Evolutionary conservation across 208 protist species (phyloP), one percentile per base, ranked within the genome.

Genomic region (Strigomonas oncopelti): DNA sequence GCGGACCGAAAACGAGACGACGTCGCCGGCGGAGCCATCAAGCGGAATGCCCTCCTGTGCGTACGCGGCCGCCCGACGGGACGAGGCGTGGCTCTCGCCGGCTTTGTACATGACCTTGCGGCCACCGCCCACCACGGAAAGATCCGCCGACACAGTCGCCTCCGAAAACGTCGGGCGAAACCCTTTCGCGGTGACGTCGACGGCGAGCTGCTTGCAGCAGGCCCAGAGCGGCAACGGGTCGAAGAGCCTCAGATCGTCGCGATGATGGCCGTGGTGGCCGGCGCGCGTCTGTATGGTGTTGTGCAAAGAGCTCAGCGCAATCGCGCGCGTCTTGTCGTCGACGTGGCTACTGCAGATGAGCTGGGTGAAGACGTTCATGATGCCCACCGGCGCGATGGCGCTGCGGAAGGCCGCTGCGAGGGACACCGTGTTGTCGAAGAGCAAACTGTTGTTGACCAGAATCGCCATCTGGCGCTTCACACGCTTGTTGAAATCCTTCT

Each of bases 1-100:
- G 28, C 85, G 79, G 29, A 84, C 80, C 32, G 85, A 87, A 59
- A 91, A 88, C 16, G 80, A 80, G 0, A 94, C 80, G n/a, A 78
- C 57, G 18, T 94, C 82, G 9, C 84, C 80, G n/a, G 73, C 24
- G 16, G 72, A 83, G 59, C 83, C 84, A 42, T 86, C 76, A 25
- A 94, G 53, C 20, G 73, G 71, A 55, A 93, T 91, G 13, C 83
- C 85, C 31, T 82, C 77, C 27, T 69, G 74, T 11, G 85, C 84
- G 80, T 80, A 85, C 42, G 61, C 78, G 0, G 58, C 71, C 51
- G 73, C 74, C 24, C 67, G 69, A 34, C 72, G 72, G 14, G 61
- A 20, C 38, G 60, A 53, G 51, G 60, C 55, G 24, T 60, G 62
- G 34, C 48, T 22, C 14, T 31, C 46, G 24, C 22, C 42, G 7